Base-by-base conservation (phyloP, 2,329 filamentous ascomycete genomes). In the Leptographium lundbergii region DNA sequence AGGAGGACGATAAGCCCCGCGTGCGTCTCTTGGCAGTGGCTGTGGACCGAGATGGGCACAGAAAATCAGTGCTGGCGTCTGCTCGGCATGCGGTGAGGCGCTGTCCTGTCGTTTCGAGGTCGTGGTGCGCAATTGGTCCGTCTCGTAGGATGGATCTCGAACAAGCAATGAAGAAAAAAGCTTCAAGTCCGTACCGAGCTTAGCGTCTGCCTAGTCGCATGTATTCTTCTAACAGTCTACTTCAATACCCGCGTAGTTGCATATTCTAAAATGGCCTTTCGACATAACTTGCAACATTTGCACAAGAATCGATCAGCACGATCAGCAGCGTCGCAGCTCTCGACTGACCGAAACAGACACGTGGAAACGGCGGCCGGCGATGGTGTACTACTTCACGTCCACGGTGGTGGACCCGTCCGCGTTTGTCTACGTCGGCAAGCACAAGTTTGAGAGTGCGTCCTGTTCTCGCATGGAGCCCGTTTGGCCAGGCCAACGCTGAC, bases 351-450 rank as follows among this genome's bases (percentile, higher is more conserved):
- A 3, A 47, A 32, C 32, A 54, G 72, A 68, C 32, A 95, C 19
- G 32, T n/a, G n/a, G n/a, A n/a, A n/a, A n/a, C n/a, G n/a, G n/a
- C 52, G 19, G n/a, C 56, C 32, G 10, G 19, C 19, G 14, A 66
- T 99, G 94, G 94, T 99, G 54, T 96, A 88, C 75, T 97, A 97
- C 73, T 97, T 94, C 72, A 94, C 85, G 1, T 97, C 92, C 29
- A 92, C 82, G 62, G 84, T 85, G 50, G 89, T 95, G 47, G 80
- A 85, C 14, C 92, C 94, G 2, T 71, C 90, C 36, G 92, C 90
- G 50, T 91, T 87, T 70, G 85, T 99, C 69, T 99, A 99, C 71
- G 90, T 96, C 61, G 94, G 94, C 73, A 99, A 97, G 74, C 94
- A 99, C 78, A 99, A 99, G 76, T 91, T 94, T 67, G 94, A 99